phyloP scores from a whole-genome alignment of 805 yeast species.

The Nadsonia fulvescens region DNA sequence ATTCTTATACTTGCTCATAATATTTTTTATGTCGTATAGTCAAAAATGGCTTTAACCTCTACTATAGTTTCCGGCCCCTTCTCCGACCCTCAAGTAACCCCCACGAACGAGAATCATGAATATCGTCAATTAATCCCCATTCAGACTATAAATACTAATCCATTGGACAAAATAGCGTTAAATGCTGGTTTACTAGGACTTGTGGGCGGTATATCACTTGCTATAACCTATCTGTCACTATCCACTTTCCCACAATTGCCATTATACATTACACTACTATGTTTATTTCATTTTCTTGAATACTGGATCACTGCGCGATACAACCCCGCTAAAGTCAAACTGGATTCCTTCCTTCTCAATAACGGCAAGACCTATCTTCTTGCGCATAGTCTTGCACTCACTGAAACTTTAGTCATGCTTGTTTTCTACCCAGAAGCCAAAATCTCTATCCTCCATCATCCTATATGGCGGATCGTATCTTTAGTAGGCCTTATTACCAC shows the following conservation, averaged over 20 bases:
- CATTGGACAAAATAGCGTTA: constrained; percentile 15
- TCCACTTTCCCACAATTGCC: constrained; percentile 17
- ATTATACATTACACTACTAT: constrained; percentile 33
- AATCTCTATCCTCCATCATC: too few species aligned
- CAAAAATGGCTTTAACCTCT: too few species aligned
- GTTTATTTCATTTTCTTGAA: constrained; percentile 66
- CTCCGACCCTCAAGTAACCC: too few species aligned
- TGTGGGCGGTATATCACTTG: constrained; percentile 9
- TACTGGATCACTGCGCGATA: constrained; percentile 62
- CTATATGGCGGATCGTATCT: constrained; percentile 20
- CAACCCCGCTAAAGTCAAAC: constrained; percentile 46
- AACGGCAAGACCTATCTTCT: constrained; percentile 41
- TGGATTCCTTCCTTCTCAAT: constrained; percentile 49
- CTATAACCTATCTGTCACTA: constrained; percentile 1
- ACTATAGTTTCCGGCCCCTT: too few species aligned
- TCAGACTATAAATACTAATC: constrained; percentile 12
- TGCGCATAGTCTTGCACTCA: constrained; percentile 38
- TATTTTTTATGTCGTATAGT: too few species aligned
- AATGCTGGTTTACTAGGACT: constrained; percentile 16
- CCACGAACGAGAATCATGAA: too few species aligned
- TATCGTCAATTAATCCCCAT: too few species aligned
- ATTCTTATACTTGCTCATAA: too few species aligned
- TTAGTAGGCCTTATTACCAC: constrained; percentile 30
- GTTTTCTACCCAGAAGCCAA: constrained; percentile 23
- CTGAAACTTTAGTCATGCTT: constrained; percentile 31